These are phyloP conservation scores for Dryadomyces sulphureus DNA, from an alignment of 2,329 filamentous ascomycete species.

Conservation along the genomic window DNA sequence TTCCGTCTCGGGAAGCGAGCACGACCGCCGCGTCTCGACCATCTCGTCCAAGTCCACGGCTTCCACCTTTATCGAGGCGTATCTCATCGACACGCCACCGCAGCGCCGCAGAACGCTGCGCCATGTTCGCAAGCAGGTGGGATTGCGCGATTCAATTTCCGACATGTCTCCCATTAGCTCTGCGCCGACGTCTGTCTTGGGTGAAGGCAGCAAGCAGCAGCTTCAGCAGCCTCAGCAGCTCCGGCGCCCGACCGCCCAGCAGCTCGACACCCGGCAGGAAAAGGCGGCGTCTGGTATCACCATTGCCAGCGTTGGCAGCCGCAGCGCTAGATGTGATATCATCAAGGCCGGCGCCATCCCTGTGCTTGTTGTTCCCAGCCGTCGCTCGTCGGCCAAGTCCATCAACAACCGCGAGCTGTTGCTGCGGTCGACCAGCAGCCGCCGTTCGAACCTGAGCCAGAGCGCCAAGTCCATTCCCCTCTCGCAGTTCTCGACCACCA, in stretches of 20 bases:
- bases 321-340: conserved; percentile 41
- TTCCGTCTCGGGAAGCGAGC: conserved; percentile 25
- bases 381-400: conserved; percentile 37
- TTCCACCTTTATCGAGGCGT: conserved; percentile 43
- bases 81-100: conserved; percentile 35
- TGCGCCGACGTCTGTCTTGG: conserved; percentile 23
- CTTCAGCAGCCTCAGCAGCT: conserved; percentile 6
- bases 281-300: conserved; percentile 35
- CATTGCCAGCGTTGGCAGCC: conserved; percentile 33
- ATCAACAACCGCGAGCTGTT: conserved; percentile 35
- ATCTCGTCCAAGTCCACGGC: conserved; percentile 38
- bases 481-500: conserved; percentile 23
- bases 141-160: conserved; percentile 31
- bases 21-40: conserved; percentile 33
- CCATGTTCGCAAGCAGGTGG: conserved; percentile 42
- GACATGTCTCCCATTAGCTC: conserved; percentile 28
- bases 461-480: conserved; percentile 34
- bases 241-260: conserved; percentile 14
- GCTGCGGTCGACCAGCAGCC: conserved; percentile 46
- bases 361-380: conserved; percentile 46
- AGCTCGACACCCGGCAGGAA: conserved; percentile 22
- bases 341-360: conserved; percentile 46
- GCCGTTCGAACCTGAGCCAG: conserved; percentile 35
- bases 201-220: conserved; percentile 12
- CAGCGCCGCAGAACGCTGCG: conserved; percentile 40